Conservation (phyloP, 2,329 filamentous ascomycete species). For the Colletotrichum acutatum region DNA sequence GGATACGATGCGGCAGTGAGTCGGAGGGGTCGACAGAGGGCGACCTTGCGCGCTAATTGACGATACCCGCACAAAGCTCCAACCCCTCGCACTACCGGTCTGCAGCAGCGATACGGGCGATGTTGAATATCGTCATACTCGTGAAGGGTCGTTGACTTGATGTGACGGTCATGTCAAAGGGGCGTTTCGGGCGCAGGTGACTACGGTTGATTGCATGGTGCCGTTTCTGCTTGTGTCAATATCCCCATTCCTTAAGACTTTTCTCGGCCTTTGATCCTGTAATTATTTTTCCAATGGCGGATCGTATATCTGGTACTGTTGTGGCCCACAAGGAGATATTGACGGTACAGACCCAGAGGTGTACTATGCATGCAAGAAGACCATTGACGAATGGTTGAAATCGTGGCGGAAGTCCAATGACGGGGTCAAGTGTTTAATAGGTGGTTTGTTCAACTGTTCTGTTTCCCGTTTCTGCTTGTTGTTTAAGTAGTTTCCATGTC, state of each 20-base stretch:
- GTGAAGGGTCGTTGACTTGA: neutral
- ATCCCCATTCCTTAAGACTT: neutral
- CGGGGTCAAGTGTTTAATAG: neutral
- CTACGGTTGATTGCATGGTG: neutral
- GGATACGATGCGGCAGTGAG: neutral
- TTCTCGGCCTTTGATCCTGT: neutral
- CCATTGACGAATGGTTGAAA: neutral
- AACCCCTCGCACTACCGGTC: neutral
- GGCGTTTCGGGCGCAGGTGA: no score
- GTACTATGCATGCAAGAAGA: neutral
- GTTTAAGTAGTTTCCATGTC: neutral
- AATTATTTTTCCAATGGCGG: neutral
- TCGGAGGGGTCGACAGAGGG: neutral
- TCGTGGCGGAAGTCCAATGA: neutral
- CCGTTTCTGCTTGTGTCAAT: neutral
- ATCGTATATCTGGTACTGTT: neutral
- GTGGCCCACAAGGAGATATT: neutral
- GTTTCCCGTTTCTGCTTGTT: neutral
- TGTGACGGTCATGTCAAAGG: neutral
- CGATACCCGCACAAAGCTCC: neutral
- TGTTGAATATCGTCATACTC: neutral
- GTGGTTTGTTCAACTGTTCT: neutral
- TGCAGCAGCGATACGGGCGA: neutral
- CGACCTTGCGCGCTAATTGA: neutral
- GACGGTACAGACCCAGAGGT: neutral